Evolutionary conservation across 2,329 filamentous ascomycete species (phyloP), one percentile per base, ranked within the genome.

Genomic region (Paecilomyces sp.): DNA sequence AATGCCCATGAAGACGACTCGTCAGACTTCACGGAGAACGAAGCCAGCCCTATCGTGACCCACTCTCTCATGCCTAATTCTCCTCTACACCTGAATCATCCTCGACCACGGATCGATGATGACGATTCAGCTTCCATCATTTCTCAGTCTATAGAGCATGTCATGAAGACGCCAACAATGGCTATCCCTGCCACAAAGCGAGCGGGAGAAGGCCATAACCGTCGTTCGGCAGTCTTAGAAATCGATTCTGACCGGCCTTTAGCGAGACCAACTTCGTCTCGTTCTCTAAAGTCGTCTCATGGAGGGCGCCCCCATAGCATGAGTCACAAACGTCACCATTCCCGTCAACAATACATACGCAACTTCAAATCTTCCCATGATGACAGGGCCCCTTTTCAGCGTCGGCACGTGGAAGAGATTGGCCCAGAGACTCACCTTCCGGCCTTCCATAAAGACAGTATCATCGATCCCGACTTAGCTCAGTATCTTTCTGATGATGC

Each of bases 371-470:
- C 84, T 6, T 80, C 83, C 5, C 79, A 86, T 18, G 91, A 95
- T 61, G 91, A 97, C 62, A 84, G 90, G 60, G 93, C 91, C 0
- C 94, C 94, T 0, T 97, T 97, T 65, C 91, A 90, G 68, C 82
- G 92, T 58, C 89, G 88, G 60, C 82, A 86, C 11, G 79, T 82
- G 18, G 86, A 95, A 57, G 88, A 92, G 60, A 77, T 82, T 55
- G 78, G 82, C 3, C 85, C 83, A 63, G 88, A 87, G 63, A 79
- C 85, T 7, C 85, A 86, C 51, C 82, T 96, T 36, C 88, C 92
- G 15, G 92, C 92, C n/a, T 97, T 99, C 67, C 94, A 99, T 72
- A 92, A 94, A 70, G 94, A 99, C 78, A 97, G 94, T 70, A 96
- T 99, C 66, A 97, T 99, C 66, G 94, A 99, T 71, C 94, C 94